Evolutionary conservation across 176 grass and related monocot species (phyloP).

Genomic region (Avena atlantica): DNA sequence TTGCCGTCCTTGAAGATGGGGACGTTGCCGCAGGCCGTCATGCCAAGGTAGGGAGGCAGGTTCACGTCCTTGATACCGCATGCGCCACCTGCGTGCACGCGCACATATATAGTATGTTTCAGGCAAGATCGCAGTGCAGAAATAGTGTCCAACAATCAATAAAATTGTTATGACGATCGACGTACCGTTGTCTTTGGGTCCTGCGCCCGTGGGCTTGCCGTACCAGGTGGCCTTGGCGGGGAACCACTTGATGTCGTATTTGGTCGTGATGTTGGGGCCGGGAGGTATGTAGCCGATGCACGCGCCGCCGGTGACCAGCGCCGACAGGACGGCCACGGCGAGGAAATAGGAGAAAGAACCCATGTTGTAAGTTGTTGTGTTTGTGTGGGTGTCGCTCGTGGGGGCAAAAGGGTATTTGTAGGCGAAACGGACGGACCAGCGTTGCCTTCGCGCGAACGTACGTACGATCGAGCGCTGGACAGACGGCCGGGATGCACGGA

Average conservation of each 20-base stretch:
- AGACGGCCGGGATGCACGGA: background rate
- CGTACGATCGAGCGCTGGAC: background rate
- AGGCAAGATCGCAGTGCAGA: background rate
- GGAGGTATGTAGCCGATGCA: conserved; percentile 34
- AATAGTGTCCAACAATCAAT: background rate
- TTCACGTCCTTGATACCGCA: conserved; percentile 31
- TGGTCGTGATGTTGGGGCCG: conserved; percentile 52
- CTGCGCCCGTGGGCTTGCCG: conserved; percentile 57
- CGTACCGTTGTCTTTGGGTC: conserved; percentile 63
- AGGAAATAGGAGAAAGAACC: conserved; percentile 5
- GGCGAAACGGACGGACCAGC: background rate
- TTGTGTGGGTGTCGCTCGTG: background rate
- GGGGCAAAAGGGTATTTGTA: conserved; percentile 7
- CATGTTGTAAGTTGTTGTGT: conserved; percentile 1
- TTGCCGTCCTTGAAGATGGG: conserved; percentile 26
- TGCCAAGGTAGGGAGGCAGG: background rate
- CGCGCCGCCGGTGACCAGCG: conserved; percentile 33
- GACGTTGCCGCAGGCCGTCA: conserved; percentile 10
- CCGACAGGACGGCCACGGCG: background rate
- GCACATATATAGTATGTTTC: background rate
- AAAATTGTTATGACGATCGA: too few species aligned
- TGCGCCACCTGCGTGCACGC: background rate
- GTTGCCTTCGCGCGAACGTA: background rate
- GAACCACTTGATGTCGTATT: conserved; percentile 40
- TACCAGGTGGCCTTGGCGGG: conserved; percentile 77